phyloP scores from a whole-genome alignment of 306 rosid species.

The Malus domestica region ASM211411v1 NC_041789.1:7717501-7718000 shows the following conservation, averaged over 20 bases:
- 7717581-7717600: no score
- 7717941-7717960: slow-evolving; percentile 89
- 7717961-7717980: slow-evolving; percentile 85
- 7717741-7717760: background rate
- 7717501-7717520: no score
- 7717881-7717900: background rate
- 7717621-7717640: no score
- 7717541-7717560: no score
- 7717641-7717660: background rate
- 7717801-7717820: background rate
- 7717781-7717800: background rate
- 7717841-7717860: no score
- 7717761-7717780: background rate
- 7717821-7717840: background rate
- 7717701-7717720: background rate
- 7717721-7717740: background rate
- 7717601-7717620: no score
- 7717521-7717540: no score
- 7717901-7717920: background rate
- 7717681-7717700: background rate
- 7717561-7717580: no score
- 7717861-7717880: no score
- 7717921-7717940: slow-evolving; percentile 24
- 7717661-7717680: background rate
- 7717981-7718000: slow-evolving; percentile 86